Evolutionary conservation across 306 rosid genomes (phyloP).

Genomic region (Parietaria judaica): DNA sequence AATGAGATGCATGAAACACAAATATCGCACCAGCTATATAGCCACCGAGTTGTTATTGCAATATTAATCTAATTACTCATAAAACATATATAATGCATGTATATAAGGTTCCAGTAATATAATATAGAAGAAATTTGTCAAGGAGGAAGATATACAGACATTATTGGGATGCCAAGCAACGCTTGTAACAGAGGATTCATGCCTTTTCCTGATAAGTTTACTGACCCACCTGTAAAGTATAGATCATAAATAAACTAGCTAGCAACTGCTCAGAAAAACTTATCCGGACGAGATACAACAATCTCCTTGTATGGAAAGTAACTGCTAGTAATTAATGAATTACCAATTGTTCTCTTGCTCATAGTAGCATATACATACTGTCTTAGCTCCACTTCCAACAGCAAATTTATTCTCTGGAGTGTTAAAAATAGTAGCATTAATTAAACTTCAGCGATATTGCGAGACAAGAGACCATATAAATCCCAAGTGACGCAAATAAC

Average conservation of each 20-base stretch:
- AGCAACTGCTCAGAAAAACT: background rate
- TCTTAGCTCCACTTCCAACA: slow-evolving; percentile 96
- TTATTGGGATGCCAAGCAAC: slow-evolving; percentile 98
- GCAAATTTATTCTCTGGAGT: slow-evolving; percentile 87
- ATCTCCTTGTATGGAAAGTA: too few relatives aligned
- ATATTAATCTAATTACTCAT: background rate
- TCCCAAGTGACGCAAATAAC: background rate
- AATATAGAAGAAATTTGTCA: slow-evolving; percentile 1
- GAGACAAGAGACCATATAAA: background rate
- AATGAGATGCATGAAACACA: too few relatives aligned
- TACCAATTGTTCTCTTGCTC: slow-evolving; percentile 97
- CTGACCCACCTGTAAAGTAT: slow-evolving; percentile 88
- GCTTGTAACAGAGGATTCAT: slow-evolving; percentile 83
- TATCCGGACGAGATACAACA: background rate
- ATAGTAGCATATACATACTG: slow-evolving; percentile 90
- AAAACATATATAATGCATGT: background rate
- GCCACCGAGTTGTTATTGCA: background rate
- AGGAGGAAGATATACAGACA: slow-evolving; percentile 27
- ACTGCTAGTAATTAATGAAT: slow-evolving; percentile 1
- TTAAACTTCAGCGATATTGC: slow-evolving; percentile 11
- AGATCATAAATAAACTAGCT: slow-evolving; percentile 6
- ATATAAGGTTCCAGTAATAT: too few relatives aligned
- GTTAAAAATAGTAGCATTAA: slow-evolving; percentile 18
- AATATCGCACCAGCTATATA: too few relatives aligned
- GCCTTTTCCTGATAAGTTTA: slow-evolving; percentile 89